Evolutionary conservation across 2,329 filamentous ascomycete species (phyloP).

Genomic region (Xylariaceae sp.): DNA sequence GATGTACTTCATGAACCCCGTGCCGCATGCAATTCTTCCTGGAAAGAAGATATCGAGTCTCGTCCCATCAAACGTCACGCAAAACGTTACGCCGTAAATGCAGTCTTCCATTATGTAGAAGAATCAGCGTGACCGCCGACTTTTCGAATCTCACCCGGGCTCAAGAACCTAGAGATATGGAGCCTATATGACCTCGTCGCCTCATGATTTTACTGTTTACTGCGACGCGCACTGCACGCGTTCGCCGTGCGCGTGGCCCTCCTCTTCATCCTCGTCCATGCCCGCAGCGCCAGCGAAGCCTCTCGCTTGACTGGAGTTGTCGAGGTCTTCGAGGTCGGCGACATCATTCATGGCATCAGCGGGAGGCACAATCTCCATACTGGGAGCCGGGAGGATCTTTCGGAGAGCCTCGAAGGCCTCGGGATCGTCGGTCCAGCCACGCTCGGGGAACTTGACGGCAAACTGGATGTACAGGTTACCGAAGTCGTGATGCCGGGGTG

Average conservation of each 20-base stretch:
- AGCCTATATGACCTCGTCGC: conserved; percentile 9
- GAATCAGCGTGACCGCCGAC: neutral
- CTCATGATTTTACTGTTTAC: conserved; percentile 41
- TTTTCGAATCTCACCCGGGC: conserved; percentile 15
- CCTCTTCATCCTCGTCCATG: conserved; percentile 74
- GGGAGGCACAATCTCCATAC: conserved; percentile 61
- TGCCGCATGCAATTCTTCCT: conserved; percentile 21
- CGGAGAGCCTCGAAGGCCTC: conserved; percentile 75
- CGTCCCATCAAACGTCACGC: conserved; percentile 27
- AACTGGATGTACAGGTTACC: conserved; percentile 98
- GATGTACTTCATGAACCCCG: conserved; percentile 18
- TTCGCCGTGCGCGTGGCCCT: conserved; percentile 68
- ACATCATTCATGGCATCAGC: conserved; percentile 86
- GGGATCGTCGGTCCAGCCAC: conserved; percentile 60
- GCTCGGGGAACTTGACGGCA: conserved; percentile 91
- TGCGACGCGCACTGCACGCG: conserved; percentile 83
- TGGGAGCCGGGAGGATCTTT: conserved; percentile 70
- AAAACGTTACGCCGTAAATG: conserved; percentile 31
- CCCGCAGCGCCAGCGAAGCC: conserved; percentile 59
- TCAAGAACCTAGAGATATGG: conserved; percentile 3
- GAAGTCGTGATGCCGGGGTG: conserved; percentile 86
- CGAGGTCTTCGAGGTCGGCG: conserved; percentile 79
- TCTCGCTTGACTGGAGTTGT: conserved; percentile 61
- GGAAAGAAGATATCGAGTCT: conserved; percentile 24
- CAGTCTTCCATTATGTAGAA: conserved; percentile 15